Percentiles rank a stretch among this genome's conserved stretches.
Conservation (phyloP, 768 basidiomycete genomes). For the Xerocomellus chrysenteron region DNA sequence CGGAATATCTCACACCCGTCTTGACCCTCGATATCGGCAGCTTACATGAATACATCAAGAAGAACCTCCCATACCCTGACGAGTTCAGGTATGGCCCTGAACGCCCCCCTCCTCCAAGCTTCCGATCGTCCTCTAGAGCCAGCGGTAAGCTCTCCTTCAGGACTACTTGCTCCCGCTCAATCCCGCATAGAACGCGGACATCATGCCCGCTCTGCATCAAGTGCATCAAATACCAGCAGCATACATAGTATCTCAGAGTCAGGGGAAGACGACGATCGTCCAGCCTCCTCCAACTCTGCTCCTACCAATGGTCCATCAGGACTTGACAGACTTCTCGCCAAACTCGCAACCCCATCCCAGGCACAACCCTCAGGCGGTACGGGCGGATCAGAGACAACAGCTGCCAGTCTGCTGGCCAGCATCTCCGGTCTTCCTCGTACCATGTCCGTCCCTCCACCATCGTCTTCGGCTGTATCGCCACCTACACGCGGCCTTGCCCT, state of each 20-base stretch:
- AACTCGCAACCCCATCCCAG: slow-evolving; percentile 30
- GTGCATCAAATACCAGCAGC: slow-evolving; percentile 35
- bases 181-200: slow-evolving; percentile 21
- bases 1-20: background rate
- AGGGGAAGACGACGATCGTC: slow-evolving; percentile 24
- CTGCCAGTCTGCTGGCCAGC: slow-evolving; percentile 46
- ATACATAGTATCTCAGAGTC: slow-evolving; percentile 37
- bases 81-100: slow-evolving; percentile 69
- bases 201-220: slow-evolving; percentile 31
- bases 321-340: slow-evolving; percentile 46
- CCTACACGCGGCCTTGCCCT: slow-evolving; percentile 55
- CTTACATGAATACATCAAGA: slow-evolving; percentile 64
- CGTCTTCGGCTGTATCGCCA: slow-evolving; percentile 27
- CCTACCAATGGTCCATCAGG: slow-evolving; percentile 32
- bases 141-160: slow-evolving; percentile 20
- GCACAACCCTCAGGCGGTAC: slow-evolving; percentile 21
- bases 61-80: slow-evolving; percentile 68
- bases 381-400: slow-evolving; percentile 31
- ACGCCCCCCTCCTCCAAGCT: slow-evolving; percentile 60
- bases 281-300: slow-evolving; percentile 9
- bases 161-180: slow-evolving; percentile 4
- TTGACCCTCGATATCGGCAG: slow-evolving; percentile 32
- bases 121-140: slow-evolving; percentile 31
- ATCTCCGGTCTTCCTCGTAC: slow-evolving; percentile 43
- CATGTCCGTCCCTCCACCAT: slow-evolving; percentile 27